Evolutionary conservation across 2,329 filamentous ascomycete genomes (phyloP), one percentile per base, ranked within the genome.

Genomic region (Penicillium hesseltinei): DNA sequence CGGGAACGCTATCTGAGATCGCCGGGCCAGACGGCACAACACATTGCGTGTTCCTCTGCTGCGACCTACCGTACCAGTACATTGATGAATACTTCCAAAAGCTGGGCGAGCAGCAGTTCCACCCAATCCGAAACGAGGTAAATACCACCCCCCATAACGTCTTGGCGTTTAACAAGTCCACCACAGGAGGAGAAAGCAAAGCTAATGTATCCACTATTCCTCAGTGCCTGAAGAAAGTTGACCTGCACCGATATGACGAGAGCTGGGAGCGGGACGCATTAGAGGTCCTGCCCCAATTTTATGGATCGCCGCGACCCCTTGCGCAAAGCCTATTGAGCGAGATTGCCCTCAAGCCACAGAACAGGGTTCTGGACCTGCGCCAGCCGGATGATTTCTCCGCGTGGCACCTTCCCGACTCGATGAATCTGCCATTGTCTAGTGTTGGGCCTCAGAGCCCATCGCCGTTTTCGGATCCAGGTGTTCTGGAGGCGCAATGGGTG

Each of bases 41-140:
- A 2, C 76, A 81, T 58, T 84, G 81, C 45, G 83, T 84, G 0
- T 87, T 87, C 67, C 68, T 86, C 3, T 87, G 84, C 70, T 86
- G 84, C 56, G 85, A 88, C 56, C 61, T 87, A 27, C 85, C 85
- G 0, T 87, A 87, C 61, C 84, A 87, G 65, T 87, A 87, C 58
- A 79, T 87, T 44, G 74, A 78, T 25, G 82, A 83, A 61, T 87
- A 87, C 64, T 87, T 85, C 62, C 75, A 81, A 27, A 85, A 84
- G 62, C 72, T 86, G 11, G 78, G 75, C 2, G 62, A 74, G 1
- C 71, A 73, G 2, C 69, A 80, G 46, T 85, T 85, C 64, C 79
- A 77, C 2, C 68, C 77, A 0, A 82, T 85, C 35, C 69, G 71
- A 17, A 81, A 82, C 57, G 65, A 77, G 67, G 77, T 78, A 61